Conservation (phyloP, 306 rosid species). For the barrel medic (Medicago truncatula) region DNA sequence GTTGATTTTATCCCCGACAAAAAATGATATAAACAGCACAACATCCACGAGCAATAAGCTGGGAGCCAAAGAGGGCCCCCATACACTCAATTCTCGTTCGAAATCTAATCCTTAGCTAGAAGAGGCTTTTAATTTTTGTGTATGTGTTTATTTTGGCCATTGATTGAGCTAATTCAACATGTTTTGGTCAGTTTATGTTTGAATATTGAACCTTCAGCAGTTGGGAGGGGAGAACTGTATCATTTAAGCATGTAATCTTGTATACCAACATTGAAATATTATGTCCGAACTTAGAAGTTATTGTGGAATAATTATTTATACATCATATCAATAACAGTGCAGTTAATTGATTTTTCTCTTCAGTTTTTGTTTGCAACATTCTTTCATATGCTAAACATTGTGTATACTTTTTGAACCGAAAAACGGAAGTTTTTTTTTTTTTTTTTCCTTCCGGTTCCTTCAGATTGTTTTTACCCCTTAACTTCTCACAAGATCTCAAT, state of each 20-base stretch:
- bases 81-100: not conserved
- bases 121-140: not conserved
- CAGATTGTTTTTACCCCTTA: not conserved
- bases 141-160: not conserved
- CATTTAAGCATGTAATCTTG: conserved; percentile 17
- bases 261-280: not conserved
- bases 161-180: not conserved
- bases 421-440: not conserved
- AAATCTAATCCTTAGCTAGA: not conserved
- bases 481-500: conserved; percentile 11
- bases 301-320: conserved; percentile 6
- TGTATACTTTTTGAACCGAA: not conserved
- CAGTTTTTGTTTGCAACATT: not conserved
- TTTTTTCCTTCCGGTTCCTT: not conserved
- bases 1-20: not conserved
- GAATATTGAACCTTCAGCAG: conserved; percentile 9
- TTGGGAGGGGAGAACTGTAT: not conserved
- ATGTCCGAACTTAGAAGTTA: not conserved
- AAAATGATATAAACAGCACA: conserved; percentile 6
- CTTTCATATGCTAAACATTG: not conserved
- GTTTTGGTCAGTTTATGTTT: conserved; percentile 5
- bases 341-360: not conserved
- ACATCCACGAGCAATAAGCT: not conserved
- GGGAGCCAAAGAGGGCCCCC: not conserved
- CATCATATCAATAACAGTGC: not conserved